phyloP scores from a whole-genome alignment of 2,329 filamentous ascomycete species.

The Aspergillus flavus region DNA sequence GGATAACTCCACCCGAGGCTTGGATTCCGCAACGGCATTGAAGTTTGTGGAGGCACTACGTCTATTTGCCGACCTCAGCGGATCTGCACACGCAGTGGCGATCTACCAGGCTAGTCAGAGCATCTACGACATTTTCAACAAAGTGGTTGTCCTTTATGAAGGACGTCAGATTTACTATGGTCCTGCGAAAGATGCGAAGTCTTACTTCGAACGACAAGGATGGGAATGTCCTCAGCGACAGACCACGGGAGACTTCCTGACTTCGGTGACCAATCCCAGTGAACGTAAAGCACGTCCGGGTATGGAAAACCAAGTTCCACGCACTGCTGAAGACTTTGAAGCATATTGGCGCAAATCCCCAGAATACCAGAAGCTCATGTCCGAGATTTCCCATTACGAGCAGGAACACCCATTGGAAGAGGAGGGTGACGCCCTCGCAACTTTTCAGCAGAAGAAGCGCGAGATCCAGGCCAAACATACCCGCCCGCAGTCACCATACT shows the following conservation, averaged over 20 bases:
- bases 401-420: slow-evolving; percentile 20
- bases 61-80: slow-evolving; percentile 48
- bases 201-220: slow-evolving; percentile 68
- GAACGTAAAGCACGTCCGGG: slow-evolving; percentile 60
- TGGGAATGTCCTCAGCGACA: slow-evolving; percentile 68
- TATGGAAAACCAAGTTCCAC: slow-evolving; percentile 64
- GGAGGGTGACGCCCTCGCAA: background rate
- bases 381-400: slow-evolving; percentile 44
- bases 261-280: slow-evolving; percentile 64
- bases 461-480: slow-evolving; percentile 42
- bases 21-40: slow-evolving; percentile 55
- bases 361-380: slow-evolving; percentile 44
- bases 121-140: slow-evolving; percentile 62
- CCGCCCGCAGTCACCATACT: slow-evolving; percentile 75
- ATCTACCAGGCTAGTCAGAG: slow-evolving; percentile 53
- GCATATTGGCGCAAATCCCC: slow-evolving; percentile 56
- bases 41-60: slow-evolving; percentile 55
- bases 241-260: slow-evolving; percentile 69
- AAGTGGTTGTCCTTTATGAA: slow-evolving; percentile 69
- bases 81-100: slow-evolving; percentile 52
- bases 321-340: slow-evolving; percentile 69
- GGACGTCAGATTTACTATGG: slow-evolving; percentile 76
- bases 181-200: slow-evolving; percentile 57
- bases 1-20: slow-evolving; percentile 50
- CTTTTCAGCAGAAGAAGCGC: slow-evolving; percentile 38